Base-by-base conservation (phyloP, 768 basidiomycete genomes). In the Tulasnella sp. region DNA sequence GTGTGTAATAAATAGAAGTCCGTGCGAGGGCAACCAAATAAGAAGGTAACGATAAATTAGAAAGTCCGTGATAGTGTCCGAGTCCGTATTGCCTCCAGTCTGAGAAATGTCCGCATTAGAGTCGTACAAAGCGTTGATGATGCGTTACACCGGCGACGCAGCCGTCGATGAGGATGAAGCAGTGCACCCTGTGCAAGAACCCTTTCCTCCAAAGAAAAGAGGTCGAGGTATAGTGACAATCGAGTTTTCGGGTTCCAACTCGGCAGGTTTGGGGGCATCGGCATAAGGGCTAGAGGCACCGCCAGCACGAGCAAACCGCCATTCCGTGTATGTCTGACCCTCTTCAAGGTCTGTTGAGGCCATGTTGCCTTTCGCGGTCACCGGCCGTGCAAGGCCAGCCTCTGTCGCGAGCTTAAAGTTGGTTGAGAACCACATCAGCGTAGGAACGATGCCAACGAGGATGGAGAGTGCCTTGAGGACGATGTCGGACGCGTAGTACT, bases 391-490 rank as follows among this genome's bases (percentile, higher is more conserved):
- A 29, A 26, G 70, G 5, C 39, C n/a, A 29, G 37, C 70, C 5
- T 23, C 26, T 11, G 37, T n/a, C 26, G 44, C n/a, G n/a, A 39
- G 39, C 37, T 46, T 39, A 23, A 72, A 42, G 44, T 72, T 72
- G 20, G 44, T 72, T 9, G 44, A 39, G 70, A 44, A 75, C 32
- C 37, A 75, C 48, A 75, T 75, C 10, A 75, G 74, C 1, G 74
- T 75, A 20, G 74, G 74, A 35, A 75, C 74, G 29, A 75, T 48
- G 29, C 74, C 74, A 18, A 75, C 74, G 40, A 75, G 74, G 5
- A 75, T 46, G 40, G 74, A 29, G 37, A 75, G 55, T 3, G 74
- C 74, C 48, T 75, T 57, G 55, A 57, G 26, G 26, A 44, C 40
- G 15, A 75, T 55, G 18, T 72, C 70, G 13, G 70, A 39, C 6